phyloP scores from a whole-genome alignment of 2,329 filamentous ascomycete species.

The Calonectria multiphialidica region DNA sequence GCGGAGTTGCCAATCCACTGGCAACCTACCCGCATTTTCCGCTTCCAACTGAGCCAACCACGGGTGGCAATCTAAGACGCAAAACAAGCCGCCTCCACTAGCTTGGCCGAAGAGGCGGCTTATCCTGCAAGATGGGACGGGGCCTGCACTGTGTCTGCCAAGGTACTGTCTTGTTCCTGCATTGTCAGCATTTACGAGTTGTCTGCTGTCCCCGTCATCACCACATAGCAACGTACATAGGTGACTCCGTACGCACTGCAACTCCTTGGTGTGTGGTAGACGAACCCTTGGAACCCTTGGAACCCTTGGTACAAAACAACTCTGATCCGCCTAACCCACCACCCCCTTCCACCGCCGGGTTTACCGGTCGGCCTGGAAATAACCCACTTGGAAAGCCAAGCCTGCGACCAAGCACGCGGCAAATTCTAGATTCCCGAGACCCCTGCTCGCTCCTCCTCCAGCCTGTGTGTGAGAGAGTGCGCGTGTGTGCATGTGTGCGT shows the following conservation, averaged over 20 bases:
- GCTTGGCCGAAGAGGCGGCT: slow-evolving; percentile 2
- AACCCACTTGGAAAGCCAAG: neutral
- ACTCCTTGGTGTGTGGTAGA: neutral
- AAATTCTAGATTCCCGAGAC: slow-evolving; percentile 3
- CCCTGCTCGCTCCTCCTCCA: neutral
- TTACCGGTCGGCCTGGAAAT: neutral
- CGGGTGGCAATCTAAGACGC: slow-evolving; percentile 5
- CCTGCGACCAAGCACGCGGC: neutral
- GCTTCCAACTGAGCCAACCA: slow-evolving; percentile 2
- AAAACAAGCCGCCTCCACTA: slow-evolving; percentile 8
- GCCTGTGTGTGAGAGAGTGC: neutral
- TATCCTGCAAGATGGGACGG: neutral
- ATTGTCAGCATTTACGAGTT: neutral
- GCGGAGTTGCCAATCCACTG: slow-evolving; percentile 4
- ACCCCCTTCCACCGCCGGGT: neutral
- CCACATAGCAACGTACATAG: too few relatives aligned
- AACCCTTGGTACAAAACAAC: neutral
- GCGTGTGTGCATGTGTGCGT: too few relatives aligned
- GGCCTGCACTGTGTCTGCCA: neutral
- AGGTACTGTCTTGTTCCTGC: neutral
- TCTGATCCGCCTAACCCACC: neutral
- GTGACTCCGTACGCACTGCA: neutral
- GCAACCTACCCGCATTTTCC: neutral
- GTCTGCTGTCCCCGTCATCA: neutral
- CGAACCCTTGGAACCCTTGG: too few relatives aligned